Base-by-base conservation (phyloP, 2,329 filamentous ascomycete genomes). In the Clonostachys solani region DNA sequence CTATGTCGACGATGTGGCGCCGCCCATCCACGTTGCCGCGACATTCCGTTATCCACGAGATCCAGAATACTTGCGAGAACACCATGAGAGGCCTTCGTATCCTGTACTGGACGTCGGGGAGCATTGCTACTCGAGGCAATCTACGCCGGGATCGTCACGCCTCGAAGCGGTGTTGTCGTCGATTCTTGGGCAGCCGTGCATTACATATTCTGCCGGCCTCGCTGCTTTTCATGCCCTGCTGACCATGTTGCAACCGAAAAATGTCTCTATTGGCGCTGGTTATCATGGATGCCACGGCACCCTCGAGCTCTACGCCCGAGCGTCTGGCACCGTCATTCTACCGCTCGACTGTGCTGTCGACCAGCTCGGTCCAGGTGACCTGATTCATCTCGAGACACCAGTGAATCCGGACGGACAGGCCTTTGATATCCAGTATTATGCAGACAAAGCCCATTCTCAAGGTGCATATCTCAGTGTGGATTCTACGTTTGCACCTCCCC, bases 281-380 rank as follows among this genome's bases (percentile, higher is more conserved):
- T 99, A 97, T 69, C 94, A 97, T 69, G 94, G 94, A 56, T 95
- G 89, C 67, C 90, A 96, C 65, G 90, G 89, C 51, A 88, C 96
- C 33, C 80, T 96, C 56, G 68, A 68, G 33, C 69, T 97, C 46
- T 76, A 95, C 54, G 68, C 78, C 50, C 88, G 89, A 52, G 80
- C 96, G 44, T 89, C 85, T 23, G 86, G 87, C 1, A 78, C 95
- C 23, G 68, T 85, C 61, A 78, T 86, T 54, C 74, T 96, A 3
- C 77, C 84, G 18, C 77, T 97, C 12, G 80, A 86, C 57, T 88
- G 82, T 59, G 73, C 81, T 8, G 73, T 78, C 13, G 78, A 81
- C 37, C 78, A 83, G 33, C 75, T 97, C 4, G 75, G 83, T 19
- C 69, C 80, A 4, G 92, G 92, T 4, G 94, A 97, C 63, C 72